phyloP scores from a whole-genome alignment of 208 protist species.

The Acanthamoeba rhysodes region DNA sequence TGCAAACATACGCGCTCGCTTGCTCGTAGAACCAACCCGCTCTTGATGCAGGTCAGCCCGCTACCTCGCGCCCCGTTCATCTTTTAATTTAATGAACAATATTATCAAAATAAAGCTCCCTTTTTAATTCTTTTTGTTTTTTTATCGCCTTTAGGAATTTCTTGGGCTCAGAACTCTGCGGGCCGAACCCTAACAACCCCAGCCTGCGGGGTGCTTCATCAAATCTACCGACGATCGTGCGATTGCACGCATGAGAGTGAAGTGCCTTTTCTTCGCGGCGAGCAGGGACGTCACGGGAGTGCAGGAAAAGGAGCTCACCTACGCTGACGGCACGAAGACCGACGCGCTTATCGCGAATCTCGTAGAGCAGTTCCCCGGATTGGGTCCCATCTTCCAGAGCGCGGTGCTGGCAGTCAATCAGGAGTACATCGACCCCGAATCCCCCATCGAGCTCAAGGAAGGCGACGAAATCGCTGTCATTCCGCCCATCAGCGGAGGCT shows the following conservation, averaged over 20 bases:
- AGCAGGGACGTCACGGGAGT: constrained; percentile 45
- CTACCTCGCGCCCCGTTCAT: not conserved
- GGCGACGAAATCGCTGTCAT: constrained; percentile 82
- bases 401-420: constrained; percentile 59
- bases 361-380: constrained; percentile 15
- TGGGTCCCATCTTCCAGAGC: constrained; percentile 8
- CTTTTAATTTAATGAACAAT: too few species aligned
- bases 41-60: too few species aligned
- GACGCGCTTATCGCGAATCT: not conserved
- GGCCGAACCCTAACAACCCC: too few species aligned
- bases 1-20: too few species aligned
- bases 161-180: too few species aligned
- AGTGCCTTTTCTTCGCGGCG: constrained; percentile 64
- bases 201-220: too few species aligned
- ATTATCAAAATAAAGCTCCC: too few species aligned
- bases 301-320: not conserved
- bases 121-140: too few species aligned
- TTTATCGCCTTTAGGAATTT: too few species aligned
- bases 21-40: too few species aligned
- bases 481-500: constrained; percentile 81
- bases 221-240: not conserved
- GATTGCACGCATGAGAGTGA: not conserved
- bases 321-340: not conserved
- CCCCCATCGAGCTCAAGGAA: constrained; percentile 40
- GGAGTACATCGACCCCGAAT: not conserved